Evolutionary conservation across 148 eudicot species (phyloP).

Genomic region (Rhododendron kiyosumense): DNA sequence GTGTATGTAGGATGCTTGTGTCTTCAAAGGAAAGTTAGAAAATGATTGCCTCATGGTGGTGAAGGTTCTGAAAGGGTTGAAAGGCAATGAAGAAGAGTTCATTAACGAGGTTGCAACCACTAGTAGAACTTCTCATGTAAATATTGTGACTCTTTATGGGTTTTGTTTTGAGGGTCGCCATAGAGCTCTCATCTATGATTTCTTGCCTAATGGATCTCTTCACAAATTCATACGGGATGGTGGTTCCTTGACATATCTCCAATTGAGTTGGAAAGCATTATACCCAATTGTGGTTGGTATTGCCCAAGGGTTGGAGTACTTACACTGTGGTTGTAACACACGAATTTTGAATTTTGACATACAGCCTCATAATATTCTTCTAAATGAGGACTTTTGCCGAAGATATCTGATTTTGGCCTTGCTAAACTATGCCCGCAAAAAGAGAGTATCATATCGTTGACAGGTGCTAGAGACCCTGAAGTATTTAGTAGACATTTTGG

Average conservation of each 20-base stretch:
- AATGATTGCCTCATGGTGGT: not conserved
- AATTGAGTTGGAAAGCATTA: too few species aligned
- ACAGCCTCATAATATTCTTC: not conserved
- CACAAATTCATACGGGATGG: too few species aligned
- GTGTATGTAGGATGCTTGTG: too few species aligned
- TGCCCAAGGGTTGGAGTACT: too few species aligned
- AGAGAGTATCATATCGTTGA: too few species aligned
- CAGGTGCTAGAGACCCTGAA: too few species aligned
- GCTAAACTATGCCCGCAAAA: slow-evolving; percentile 2
- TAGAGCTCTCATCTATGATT: slow-evolving; percentile 1
- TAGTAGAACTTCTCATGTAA: slow-evolving; percentile 13
- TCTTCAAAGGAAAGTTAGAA: slow-evolving; percentile 6
- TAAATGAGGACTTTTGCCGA: not conserved
- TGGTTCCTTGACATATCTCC: not conserved
- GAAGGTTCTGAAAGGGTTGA: not conserved
- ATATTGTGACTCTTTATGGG: slow-evolving; percentile 15
- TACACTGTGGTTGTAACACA: too few species aligned
- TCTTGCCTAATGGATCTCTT: slow-evolving; percentile 13
- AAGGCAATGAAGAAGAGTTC: too few species aligned
- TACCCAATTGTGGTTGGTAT: too few species aligned
- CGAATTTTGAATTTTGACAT: too few species aligned
- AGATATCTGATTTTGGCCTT: not conserved
- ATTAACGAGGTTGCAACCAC: too few species aligned
- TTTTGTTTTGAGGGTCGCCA: not conserved
- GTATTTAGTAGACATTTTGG: too few species aligned